Conservation (phyloP, 495 filamentous ascomycete species). For the Tricharina praecox region DNA sequence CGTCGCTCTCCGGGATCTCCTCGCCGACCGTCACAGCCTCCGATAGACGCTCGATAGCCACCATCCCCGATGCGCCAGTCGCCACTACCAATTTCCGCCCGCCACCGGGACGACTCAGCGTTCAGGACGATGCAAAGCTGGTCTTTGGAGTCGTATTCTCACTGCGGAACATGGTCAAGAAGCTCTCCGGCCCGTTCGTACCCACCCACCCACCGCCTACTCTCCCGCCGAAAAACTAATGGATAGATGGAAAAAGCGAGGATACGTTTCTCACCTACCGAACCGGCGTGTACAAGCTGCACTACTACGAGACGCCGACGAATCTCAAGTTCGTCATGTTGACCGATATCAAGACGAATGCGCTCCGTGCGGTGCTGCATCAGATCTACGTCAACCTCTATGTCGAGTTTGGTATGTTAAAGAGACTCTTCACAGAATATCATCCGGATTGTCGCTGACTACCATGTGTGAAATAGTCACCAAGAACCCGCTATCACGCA, state of each 20-base stretch:
- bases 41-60: slow-evolving; percentile 24
- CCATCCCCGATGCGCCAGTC: slow-evolving; percentile 10
- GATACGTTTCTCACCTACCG: slow-evolving; percentile 72
- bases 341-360: slow-evolving; percentile 74
- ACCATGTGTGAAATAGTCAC: slow-evolving; percentile 53
- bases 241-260: slow-evolving; percentile 20
- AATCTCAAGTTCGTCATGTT: slow-evolving; percentile 93
- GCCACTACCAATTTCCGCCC: slow-evolving; percentile 21
- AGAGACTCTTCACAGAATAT: not conserved
- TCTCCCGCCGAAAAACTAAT: no score
- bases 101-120: slow-evolving; percentile 38
- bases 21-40: slow-evolving; percentile 15
- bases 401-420: slow-evolving; percentile 11
- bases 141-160: slow-evolving; percentile 96
- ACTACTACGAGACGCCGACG: slow-evolving; percentile 96
- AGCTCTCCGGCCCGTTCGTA: slow-evolving; percentile 47
- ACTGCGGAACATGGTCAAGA: slow-evolving; percentile 88
- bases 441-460: slow-evolving; percentile 3
- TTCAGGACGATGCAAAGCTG: slow-evolving; percentile 82
- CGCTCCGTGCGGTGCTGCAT: slow-evolving; percentile 81
- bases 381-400: slow-evolving; percentile 81
- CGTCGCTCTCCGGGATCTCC: slow-evolving; percentile 26
- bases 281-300: slow-evolving; percentile 89
- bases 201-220: no score
- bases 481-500: slow-evolving; percentile 73